Percentiles rank a stretch among this genome's conserved stretches.
Evolutionary conservation across 2,329 filamentous ascomycete species (phyloP).

Genomic region (Aureobasidium melanogenum): DNA sequence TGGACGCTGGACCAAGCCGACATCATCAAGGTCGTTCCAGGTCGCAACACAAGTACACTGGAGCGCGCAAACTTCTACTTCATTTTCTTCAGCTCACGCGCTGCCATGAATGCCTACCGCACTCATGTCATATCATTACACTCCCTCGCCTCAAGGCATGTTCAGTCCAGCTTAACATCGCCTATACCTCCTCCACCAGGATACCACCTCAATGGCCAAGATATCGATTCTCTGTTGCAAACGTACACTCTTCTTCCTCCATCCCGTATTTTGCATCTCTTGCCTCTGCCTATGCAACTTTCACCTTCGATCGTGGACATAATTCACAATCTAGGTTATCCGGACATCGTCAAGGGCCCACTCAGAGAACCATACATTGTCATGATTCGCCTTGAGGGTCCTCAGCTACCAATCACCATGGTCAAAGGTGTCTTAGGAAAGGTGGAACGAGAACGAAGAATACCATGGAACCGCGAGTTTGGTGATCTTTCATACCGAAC

Average conservation of each 20-base stretch:
- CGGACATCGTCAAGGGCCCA: slow-evolving; percentile 18
- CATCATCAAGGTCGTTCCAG: slow-evolving; percentile 52
- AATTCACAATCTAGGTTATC: slow-evolving; percentile 28
- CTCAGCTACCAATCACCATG: slow-evolving; percentile 23
- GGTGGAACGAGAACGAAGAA: slow-evolving; percentile 10
- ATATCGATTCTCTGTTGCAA: slow-evolving; percentile 32
- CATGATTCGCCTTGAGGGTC: slow-evolving; percentile 26
- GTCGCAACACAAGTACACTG: slow-evolving; percentile 54
- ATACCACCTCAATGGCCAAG: slow-evolving; percentile 39
- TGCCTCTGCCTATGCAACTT: slow-evolving; percentile 18
- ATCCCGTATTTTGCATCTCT: slow-evolving; percentile 19
- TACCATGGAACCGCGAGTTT: slow-evolving; percentile 15
- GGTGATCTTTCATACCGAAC: slow-evolving; percentile 16
- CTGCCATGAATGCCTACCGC: slow-evolving; percentile 55
- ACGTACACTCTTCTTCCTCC: slow-evolving; percentile 44
- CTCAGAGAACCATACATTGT: slow-evolving; percentile 25
- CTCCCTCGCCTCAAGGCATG: slow-evolving; percentile 34
- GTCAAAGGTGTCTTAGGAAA: slow-evolving; percentile 16
- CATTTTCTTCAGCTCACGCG: slow-evolving; percentile 54
- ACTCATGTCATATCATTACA: slow-evolving; percentile 46
- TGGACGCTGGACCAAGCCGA: slow-evolving; percentile 50
- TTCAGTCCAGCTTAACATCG: slow-evolving; percentile 33
- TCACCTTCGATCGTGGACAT: slow-evolving; percentile 24
- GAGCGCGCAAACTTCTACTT: slow-evolving; percentile 58
- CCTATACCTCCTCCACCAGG: slow-evolving; percentile 35